Evolutionary conservation across 805 yeast species (phyloP), one percentile per base, ranked within the genome.

Genomic region (Starmera pachycereana): DNA sequence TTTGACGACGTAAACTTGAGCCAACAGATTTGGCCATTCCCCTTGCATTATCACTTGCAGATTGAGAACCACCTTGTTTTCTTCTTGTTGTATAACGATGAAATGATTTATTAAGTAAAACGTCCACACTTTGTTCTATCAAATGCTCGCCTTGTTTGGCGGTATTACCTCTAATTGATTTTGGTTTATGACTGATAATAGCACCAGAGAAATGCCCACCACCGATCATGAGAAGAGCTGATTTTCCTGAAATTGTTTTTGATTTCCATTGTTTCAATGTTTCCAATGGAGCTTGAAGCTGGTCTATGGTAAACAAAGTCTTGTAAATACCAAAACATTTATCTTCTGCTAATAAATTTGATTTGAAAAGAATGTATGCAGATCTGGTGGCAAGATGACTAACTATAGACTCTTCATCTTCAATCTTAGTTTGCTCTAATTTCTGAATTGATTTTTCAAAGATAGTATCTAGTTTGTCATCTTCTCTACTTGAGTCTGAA

Each of bases 191-290:
- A 2, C 87, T 76, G 8, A 92, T 69, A 34, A 92, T 82, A 0
- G 96, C 96, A 14, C 92, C 98, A 0, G 97, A 96, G 66, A 92
- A 92, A 62, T 92, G 97, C 33, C 98, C 98, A 35, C 97, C 97
- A 12, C 97, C 97, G 39, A 92, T 74, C 96, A 92, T 86, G 49
- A 92, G 74, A 11, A 92, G 59, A 1, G 95, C 95, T 6, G 95
- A 84, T 35, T 69, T 69, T 4, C 63, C 62, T 0, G 51, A 44
- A 4, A 35, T 6, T 9, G 30, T 36, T 8, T 42, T 29, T 2
- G 36, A 32, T 41, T 51, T 66, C 70, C 71, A 70, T 28, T 49
- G 37, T 27, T 53, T 50, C n/a, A 85, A 48, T 0, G 70, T 54
- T n/a, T 60, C 61, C 7, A 74, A 46, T 0, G 95, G 92, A 4